Conservation (phyloP, 2,329 filamentous ascomycete species). For the Trichophyton rubrum region DNA sequence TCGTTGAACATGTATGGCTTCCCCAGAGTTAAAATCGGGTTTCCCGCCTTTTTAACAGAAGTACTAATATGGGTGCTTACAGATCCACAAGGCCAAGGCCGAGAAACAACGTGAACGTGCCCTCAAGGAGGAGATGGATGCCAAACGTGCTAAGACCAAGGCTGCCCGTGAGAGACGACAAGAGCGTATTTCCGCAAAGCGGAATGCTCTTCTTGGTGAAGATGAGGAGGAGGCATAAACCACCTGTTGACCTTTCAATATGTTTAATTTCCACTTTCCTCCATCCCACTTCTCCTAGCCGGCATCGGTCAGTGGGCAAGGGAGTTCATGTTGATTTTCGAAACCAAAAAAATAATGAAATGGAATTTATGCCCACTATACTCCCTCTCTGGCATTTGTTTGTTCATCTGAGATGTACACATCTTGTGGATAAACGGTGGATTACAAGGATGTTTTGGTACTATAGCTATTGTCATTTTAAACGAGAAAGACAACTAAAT, state of each 20-base stretch:
- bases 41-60: neutral
- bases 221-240: constrained; percentile 20
- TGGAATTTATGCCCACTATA: constrained; percentile 6
- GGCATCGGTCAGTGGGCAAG: constrained; percentile 11
- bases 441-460: neutral
- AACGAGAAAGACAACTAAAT: neutral
- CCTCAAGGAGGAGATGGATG: constrained; percentile 99
- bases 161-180: constrained; percentile 96
- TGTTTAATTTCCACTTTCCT: constrained; percentile 6
- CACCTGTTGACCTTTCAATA: constrained; percentile 11
- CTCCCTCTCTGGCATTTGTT: neutral
- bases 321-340: constrained; percentile 10
- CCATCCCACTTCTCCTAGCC: constrained; percentile 8
- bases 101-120: constrained; percentile 93
- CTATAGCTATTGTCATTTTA: neutral
- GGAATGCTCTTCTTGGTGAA: constrained; percentile 69
- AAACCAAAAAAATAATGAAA: constrained; percentile 9
- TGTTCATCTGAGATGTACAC: neutral
- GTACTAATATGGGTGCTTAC: constrained; percentile 15
- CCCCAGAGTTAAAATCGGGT: neutral
- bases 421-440: neutral
- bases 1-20: constrained; percentile 91
- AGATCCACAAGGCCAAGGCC: constrained; percentile 99
- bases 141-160: constrained; percentile 99
- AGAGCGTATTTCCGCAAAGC: constrained; percentile 85